Percentiles rank a stretch among this genome's conserved stretches.
These are phyloP conservation scores for Aspergillus versicolor DNA, from an alignment of 2,329 filamentous ascomycete genomes.

Conservation along the genomic window DNA sequence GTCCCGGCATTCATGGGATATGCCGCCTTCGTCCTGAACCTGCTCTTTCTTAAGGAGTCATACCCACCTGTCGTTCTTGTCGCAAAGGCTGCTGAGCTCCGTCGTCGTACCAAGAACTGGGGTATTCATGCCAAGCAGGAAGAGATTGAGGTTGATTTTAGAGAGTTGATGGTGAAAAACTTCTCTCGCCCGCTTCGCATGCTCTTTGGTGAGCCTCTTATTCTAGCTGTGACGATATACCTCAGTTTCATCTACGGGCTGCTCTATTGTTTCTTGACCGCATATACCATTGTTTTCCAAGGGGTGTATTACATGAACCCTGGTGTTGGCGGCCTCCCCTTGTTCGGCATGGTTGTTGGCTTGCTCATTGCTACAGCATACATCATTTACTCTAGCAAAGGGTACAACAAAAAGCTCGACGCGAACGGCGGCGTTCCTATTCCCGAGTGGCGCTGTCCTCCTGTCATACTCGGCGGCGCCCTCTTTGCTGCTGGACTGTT, in stretches of 20 bases:
- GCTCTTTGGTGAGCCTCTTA: conserved; percentile 43
- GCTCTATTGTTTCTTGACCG: conserved; percentile 33
- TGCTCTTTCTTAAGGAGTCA: conserved; percentile 51
- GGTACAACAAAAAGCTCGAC: conserved; percentile 67
- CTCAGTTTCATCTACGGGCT: conserved; percentile 40
- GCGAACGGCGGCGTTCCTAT: conserved; percentile 62
- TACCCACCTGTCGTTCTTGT: conserved; percentile 55
- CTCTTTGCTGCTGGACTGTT: conserved; percentile 64
- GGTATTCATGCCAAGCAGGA: conserved; percentile 57
- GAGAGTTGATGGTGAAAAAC: conserved; percentile 47
- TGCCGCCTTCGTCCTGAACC: conserved; percentile 33
- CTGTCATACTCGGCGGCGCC: conserved; percentile 53
- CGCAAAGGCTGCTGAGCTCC: conserved; percentile 51
- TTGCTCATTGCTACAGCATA: conserved; percentile 66
- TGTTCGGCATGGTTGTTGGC: conserved; percentile 79
- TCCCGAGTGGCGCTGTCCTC: conserved; percentile 59
- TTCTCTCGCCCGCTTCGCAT: conserved; percentile 45
- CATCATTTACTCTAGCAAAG: conserved; percentile 64
- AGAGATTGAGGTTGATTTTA: conserved; percentile 51
- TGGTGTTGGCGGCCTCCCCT: conserved; percentile 73
- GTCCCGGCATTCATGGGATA: conserved; percentile 54
- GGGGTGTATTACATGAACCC: conserved; percentile 65
- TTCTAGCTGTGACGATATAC: conserved; percentile 42
- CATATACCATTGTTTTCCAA: conserved; percentile 38
- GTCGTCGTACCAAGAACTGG: conserved; percentile 57